Evolutionary conservation across 805 yeast genomes (phyloP), one percentile per base, ranked within the genome.

Genomic region (Suhomyces vadensis): DNA sequence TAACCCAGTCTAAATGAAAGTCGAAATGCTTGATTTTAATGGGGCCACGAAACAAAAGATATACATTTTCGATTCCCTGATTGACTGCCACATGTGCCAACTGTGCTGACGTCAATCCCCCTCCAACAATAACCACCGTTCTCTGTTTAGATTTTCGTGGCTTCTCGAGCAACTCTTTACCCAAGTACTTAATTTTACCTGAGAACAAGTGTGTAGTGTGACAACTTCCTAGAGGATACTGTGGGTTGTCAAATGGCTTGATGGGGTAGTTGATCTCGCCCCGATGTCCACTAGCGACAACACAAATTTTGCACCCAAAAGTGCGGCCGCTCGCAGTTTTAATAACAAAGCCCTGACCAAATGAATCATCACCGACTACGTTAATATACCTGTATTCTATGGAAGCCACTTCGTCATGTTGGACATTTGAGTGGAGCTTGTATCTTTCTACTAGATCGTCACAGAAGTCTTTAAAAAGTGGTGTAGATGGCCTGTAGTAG

Each of bases 1-100:
- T 70, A 13, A 73, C 77, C 78, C 78, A 74, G 43, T 73, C 77
- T 37, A 73, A 56, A 47, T 71, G 75, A 48, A 73, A 73, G 45
- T 73, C 78, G 56, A 74, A 74, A 47, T 73, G 77, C 52, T 74
- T 73, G 38, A 73, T 62, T 43, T 70, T 73, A 25, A 71, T 44
- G 3, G 60, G 55, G 0, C 74, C 70, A 31, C 78, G 53, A 9
- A 69, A 50, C 9, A 73, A 42, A 5, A 70, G 57, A 31, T 63
- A 60, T 1, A 71, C 68, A 17, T 61, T 58, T 9, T 50, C 43
- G 9, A 70, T 55, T 1, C 71, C 71, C 6, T 49, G 39, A 7
- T 48, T 50, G 6, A 67, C 53, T 3, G 70, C 67, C 13, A 65
- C 64, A 48, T 72, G 69, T 1, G 74, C 73, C 8, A 74, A 52